phyloP scores from a whole-genome alignment of 148 eudicot species.

The Cornus suecica region DNA sequence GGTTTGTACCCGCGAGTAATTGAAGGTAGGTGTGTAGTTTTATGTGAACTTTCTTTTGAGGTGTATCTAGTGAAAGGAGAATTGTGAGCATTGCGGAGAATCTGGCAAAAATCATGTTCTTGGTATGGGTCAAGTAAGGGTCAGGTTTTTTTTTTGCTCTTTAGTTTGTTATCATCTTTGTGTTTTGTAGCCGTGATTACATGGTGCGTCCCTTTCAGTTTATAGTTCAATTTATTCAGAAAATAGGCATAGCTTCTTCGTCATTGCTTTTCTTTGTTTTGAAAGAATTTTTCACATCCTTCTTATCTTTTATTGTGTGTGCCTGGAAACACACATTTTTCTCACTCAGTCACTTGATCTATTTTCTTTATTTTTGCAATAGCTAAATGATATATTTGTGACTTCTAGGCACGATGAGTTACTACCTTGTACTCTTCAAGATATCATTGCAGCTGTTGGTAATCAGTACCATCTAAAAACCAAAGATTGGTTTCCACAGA shows the following conservation, averaged over 20 bases:
- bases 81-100: neutral
- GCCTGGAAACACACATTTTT: neutral
- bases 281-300: too few species aligned
- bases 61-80: neutral
- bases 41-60: neutral
- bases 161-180: neutral
- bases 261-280: too few species aligned
- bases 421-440: conserved; percentile 11
- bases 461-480: conserved; percentile 28
- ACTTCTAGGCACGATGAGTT: conserved; percentile 14
- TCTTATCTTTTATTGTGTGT: too few species aligned
- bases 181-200: too few species aligned
- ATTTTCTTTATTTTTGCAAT: neutral
- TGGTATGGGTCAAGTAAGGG: neutral
- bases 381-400: neutral
- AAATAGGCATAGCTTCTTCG: too few species aligned
- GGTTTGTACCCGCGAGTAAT: neutral
- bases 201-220: too few species aligned
- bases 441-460: conserved; percentile 22
- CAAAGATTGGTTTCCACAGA: conserved; percentile 24
- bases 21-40: neutral
- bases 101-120: neutral
- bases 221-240: too few species aligned
- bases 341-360: neutral
- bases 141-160: neutral